Evolutionary conservation across 805 yeast genomes (phyloP), one percentile per base, ranked within the genome.

Genomic region (Suhomyces xylopsoci): DNA sequence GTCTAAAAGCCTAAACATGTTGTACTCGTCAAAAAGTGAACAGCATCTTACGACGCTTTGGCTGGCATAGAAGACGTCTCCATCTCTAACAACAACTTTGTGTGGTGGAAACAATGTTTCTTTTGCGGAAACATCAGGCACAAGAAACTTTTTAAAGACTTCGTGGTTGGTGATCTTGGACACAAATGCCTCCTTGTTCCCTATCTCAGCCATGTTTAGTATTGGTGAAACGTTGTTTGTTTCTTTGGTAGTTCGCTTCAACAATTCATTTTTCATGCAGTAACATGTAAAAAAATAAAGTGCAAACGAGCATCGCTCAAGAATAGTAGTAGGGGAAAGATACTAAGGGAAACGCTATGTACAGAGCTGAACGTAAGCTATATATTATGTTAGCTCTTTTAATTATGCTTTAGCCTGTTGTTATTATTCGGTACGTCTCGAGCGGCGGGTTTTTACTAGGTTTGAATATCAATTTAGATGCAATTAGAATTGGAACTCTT

Each of bases 21-120:
- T 52, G 1, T 60, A 52, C 24, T 47, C 52, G 3, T 65, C 58
- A 24, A 60, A 60, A 22, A 69, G 55, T 14, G 62, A 50, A 50
- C 71, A 63, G 42, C 68, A 64, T 58, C 77, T 59, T 3, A 76
- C 63, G 20, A 62, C 43, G 48, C 69, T 67, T 17, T 65, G 70
- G 40, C 58, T 55, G 22, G 78, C 77, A 40, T 56, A 56, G 52
- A 65, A 74, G 19, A 74, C 20, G 43, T 71, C 73, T 2, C 52
- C 42, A 24, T 50, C 50, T 28, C 55, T 45, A 34, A 45, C 32
- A 7, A 49, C 57, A 24, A 56, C 30, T 20, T 34, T 43, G 8
- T 45, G 49, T 9, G 41, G 25, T 4, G 49, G 45, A 42, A 30
- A 28, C 28, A 28, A 32, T n/a, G 19, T 24, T 3, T 22, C 14